These are phyloP conservation scores for Hyaloscypha bicolor DNA, from an alignment of 495 filamentous ascomycete species.

Conservation along the genomic window DNA sequence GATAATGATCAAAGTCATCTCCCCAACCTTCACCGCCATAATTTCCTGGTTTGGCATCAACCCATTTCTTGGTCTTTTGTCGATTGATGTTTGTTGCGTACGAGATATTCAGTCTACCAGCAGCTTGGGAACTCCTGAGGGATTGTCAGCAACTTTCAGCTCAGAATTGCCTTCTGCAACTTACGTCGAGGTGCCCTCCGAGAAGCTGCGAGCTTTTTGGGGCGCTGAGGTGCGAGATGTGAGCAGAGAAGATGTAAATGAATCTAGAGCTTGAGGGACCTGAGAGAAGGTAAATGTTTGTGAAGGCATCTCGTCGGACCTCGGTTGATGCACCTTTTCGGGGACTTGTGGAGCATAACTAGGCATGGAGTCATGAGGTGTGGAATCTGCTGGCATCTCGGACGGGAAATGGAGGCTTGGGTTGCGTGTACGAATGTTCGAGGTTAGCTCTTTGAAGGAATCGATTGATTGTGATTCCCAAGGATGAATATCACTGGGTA, in stretches of 20 bases:
- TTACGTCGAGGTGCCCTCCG: no score
- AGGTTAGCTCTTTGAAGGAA: background rate
- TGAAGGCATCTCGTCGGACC: no score
- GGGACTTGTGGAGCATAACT: no score
- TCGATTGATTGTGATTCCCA: background rate
- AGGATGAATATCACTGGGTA: background rate
- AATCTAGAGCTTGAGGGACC: no score
- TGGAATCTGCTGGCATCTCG: background rate
- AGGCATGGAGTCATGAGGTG: no score
- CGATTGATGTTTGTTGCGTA: background rate
- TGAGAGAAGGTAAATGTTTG: no score
- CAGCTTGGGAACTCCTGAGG: background rate
- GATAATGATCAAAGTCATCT: background rate
- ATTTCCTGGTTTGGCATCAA: background rate
- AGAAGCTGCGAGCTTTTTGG: no score
- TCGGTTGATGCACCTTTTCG: no score
- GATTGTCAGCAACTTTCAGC: background rate
- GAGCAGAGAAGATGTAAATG: no score
- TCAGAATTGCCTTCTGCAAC: no score
- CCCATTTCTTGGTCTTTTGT: background rate
- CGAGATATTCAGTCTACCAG: background rate
- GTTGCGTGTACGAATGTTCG: background rate
- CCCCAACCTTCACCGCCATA: background rate
- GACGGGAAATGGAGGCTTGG: background rate
- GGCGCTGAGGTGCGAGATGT: no score